These are phyloP conservation scores for Neopestalotiopsis rosae DNA, from an alignment of 2,329 filamentous ascomycete species.

Conservation along the genomic window DNA sequence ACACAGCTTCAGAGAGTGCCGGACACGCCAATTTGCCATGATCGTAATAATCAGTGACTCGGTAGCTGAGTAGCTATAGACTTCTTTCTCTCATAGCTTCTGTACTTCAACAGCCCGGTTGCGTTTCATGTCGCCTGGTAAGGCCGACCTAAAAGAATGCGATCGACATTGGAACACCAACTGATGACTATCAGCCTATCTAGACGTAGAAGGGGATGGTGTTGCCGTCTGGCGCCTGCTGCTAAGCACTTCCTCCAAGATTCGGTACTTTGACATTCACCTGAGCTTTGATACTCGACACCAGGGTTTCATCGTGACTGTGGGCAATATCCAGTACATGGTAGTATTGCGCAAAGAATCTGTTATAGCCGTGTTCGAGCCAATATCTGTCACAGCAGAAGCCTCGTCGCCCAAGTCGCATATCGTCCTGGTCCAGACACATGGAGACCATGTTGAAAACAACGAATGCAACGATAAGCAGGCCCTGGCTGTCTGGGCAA, in stretches of 20 bases:
- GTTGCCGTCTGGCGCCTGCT: not conserved
- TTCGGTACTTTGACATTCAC: not conserved
- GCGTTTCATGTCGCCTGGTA: not conserved
- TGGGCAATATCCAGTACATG: not conserved
- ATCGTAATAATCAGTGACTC: no score
- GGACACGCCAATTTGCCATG: no score
- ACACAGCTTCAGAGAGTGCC: no score
- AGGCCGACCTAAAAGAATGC: not conserved
- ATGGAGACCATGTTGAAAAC: slow-evolving; percentile 1
- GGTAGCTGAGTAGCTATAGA: no score
- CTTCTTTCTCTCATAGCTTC: no score
- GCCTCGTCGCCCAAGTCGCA: not conserved
- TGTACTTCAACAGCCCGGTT: not conserved
- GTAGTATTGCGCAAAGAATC: not conserved
- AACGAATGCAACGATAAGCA: slow-evolving; percentile 1
- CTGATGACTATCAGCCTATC: not conserved
- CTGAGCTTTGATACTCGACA: not conserved
- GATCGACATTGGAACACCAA: not conserved
- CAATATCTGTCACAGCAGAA: not conserved
- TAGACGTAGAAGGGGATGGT: not conserved
- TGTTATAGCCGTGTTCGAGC: not conserved
- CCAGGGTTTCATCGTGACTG: not conserved
- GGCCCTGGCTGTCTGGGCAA: not conserved
- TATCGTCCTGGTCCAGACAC: not conserved
- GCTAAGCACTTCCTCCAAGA: not conserved